Evolutionary conservation across 768 basidiomycete species (phyloP).

Genomic region (Neoboletus magnificus): DNA sequence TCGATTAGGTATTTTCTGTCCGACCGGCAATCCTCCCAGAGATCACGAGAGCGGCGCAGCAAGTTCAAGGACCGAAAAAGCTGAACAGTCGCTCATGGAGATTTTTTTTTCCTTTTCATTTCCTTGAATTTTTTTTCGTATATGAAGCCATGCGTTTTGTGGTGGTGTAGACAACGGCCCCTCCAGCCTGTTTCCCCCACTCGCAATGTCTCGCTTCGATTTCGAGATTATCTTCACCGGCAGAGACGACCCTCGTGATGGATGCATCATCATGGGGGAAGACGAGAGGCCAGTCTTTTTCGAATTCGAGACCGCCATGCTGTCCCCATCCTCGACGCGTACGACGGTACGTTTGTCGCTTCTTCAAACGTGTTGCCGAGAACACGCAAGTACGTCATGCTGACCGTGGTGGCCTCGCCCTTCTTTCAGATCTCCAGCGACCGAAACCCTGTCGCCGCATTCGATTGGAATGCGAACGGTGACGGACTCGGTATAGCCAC

Average conservation of each 20-base stretch:
- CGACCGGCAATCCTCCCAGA: constrained; percentile 42
- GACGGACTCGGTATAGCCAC: constrained; percentile 42
- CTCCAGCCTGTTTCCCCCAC: not conserved
- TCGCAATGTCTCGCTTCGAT: constrained; percentile 35
- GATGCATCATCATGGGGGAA: constrained; percentile 65
- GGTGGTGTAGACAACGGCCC: constrained; percentile 1
- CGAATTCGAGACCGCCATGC: constrained; percentile 56
- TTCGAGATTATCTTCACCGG: constrained; percentile 69
- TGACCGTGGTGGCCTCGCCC: not conserved
- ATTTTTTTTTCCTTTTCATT: not conserved
- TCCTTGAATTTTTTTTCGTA: constrained; percentile 14
- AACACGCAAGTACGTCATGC: not conserved
- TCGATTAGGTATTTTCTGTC: constrained; percentile 45
- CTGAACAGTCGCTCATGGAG: constrained; percentile 27
- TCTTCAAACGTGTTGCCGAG: not conserved
- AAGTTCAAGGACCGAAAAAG: constrained; percentile 12
- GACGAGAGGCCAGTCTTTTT: constrained; percentile 57
- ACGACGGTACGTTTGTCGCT: constrained; percentile 25
- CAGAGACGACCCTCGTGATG: constrained; percentile 60
- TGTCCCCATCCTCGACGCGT: constrained; percentile 20
- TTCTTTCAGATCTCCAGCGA: constrained; percentile 37
- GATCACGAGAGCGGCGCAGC: constrained; percentile 46
- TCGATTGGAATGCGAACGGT: constrained; percentile 41
- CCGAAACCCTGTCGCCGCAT: constrained; percentile 50
- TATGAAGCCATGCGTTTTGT: constrained; percentile 26